Conservation (phyloP, 2,329 filamentous ascomycete genomes). For the Diaporthe capsici region DNA sequence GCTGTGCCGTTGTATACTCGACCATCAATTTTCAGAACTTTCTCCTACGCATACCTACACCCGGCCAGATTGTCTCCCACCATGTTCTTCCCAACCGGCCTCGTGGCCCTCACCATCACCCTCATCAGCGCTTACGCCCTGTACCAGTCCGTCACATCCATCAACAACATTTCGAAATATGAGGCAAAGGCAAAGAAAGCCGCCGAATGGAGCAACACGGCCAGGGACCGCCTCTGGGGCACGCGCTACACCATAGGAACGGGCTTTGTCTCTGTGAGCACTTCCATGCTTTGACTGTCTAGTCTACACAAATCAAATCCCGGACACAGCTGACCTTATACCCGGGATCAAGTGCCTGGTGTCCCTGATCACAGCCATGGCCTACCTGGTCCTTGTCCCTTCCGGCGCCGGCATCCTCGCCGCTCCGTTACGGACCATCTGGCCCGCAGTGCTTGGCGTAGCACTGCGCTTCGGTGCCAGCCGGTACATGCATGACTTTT, state of each 20-base stretch:
- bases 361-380: conserved; percentile 37
- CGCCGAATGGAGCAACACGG: conserved; percentile 49
- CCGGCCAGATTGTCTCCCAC: neutral
- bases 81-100: conserved; percentile 40
- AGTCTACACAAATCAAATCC: neutral
- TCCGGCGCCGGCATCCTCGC: conserved; percentile 27
- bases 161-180: conserved; percentile 48
- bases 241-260: conserved; percentile 49
- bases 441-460: conserved; percentile 44
- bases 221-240: conserved; percentile 47
- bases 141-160: conserved; percentile 46
- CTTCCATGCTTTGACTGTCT: neutral
- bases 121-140: conserved; percentile 46
- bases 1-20: neutral
- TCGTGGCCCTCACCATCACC: conserved; percentile 42
- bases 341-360: conserved; percentile 28
- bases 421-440: conserved; percentile 38
- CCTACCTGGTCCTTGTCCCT: conserved; percentile 37
- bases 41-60: neutral
- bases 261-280: conserved; percentile 47
- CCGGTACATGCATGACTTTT: conserved; percentile 49
- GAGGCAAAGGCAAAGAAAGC: conserved; percentile 49
- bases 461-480: conserved; percentile 41
- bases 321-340: neutral
- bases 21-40: neutral